Evolutionary conservation across 331 rosid genomes (phyloP).

Genomic region (Rosa hybrid): DNA sequence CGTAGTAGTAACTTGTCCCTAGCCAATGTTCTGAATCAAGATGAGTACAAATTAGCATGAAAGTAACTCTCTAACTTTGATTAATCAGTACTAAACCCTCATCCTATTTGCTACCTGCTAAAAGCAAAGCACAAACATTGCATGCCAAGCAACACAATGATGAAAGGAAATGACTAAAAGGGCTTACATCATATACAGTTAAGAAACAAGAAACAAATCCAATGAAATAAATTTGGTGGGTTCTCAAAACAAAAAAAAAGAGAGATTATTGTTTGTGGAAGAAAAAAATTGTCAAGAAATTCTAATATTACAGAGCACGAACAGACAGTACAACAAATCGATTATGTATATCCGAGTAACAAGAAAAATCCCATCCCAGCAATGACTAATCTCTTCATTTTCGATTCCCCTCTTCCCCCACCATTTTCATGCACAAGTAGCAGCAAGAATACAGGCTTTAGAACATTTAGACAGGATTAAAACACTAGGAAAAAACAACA

Average conservation of each 20-base stretch:
- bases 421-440: constrained; percentile 50
- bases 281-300: constrained; percentile 38
- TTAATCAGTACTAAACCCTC: background rate
- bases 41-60: background rate
- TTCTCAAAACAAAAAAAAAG: constrained; percentile 39
- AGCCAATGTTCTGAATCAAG: background rate
- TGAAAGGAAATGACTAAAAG: background rate
- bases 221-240: constrained; percentile 24
- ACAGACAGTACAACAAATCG: constrained; percentile 50
- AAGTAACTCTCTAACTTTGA: background rate
- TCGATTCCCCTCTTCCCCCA: constrained; percentile 47
- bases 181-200: background rate
- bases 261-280: background rate
- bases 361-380: constrained; percentile 33
- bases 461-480: constrained; percentile 39
- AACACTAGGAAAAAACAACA: constrained; percentile 40
- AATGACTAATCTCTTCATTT: constrained; percentile 40
- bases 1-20: background rate
- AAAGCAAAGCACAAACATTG: background rate
- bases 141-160: constrained; percentile 1
- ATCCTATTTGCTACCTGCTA: background rate
- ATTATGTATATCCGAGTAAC: constrained; percentile 60
- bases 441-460: constrained; percentile 52
- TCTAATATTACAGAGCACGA: constrained; percentile 52
- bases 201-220: background rate